Base-by-base conservation (phyloP, 768 basidiomycete species). In the Dacryopinax spathularia region DNA sequence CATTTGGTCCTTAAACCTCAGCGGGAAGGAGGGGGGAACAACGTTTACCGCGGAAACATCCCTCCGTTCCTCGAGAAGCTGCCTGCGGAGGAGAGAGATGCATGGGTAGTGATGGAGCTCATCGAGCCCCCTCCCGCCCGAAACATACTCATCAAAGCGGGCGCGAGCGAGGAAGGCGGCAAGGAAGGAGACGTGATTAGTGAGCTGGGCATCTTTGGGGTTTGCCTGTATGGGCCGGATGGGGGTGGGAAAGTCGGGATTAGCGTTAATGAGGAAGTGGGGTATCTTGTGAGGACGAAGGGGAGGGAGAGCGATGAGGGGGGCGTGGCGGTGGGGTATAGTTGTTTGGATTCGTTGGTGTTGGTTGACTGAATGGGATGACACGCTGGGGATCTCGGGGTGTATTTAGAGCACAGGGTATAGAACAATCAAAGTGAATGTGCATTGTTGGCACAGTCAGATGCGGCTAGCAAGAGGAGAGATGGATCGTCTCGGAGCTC, bases 21-120 rank as follows among this genome's bases (percentile, higher is more conserved):
- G 72, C 81, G 94, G n/a, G 95, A 99, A 77, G 95, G 95, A 1
- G 95, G 95, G 0, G 95, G 95, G 7, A 96, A 97, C 69, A 99
- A 99, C 69, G 81, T 98, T 27, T 98, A 97, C 75, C 88, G 88
- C 65, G 77, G 77, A 1, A 84, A 85, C 59, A 95, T 97, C 60
- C 89, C 89, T 0, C 66, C 77, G 0, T 92, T 91, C 74, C 76
- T 99, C 1, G 82, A 85, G 15, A 70, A 70, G 5, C 77, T 97
- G 1, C 80, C 81, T 0, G 72, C 69, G 1, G 70, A 77, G 62
- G 88, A 89, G 69, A 81, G 86, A 7, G 80, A 83, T 66, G 92
- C 89, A 1, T 99, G 95, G 89, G 92, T 97, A 62, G 88, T 94
- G 33, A 97, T 98, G 95, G 86, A 88, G 65, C 76, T 98, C 68